Base-by-base conservation (phyloP, 2,329 filamentous ascomycete genomes). In the Fusarium sp. region DNA sequence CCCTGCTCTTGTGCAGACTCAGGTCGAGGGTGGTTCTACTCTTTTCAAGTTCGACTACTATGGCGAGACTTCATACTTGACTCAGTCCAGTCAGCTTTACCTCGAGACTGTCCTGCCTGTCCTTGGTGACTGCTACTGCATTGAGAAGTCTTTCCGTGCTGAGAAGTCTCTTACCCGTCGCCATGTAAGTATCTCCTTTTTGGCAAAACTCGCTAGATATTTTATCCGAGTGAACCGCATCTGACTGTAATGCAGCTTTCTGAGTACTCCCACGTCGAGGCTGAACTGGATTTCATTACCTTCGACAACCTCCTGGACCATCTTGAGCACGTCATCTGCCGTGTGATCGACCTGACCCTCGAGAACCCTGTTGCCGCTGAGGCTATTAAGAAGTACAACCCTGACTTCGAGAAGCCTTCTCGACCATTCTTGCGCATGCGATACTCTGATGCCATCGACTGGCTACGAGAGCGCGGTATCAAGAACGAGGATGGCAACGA, bases 101-200 rank as follows among this genome's bases (percentile, higher is more conserved):
- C 92, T 99, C 65, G 96, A 99, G 87, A 99, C 96, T 36, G 94
- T 92, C 74, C 86, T 99, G 36, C 94, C 95, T 15, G 94, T 92
- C 56, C 88, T 98, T 78, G 96, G 96, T 76, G 94, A 98, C 80
- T 94, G 98, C 58, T 99, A 97, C 88, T 98, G 95, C 81, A 95
- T 99, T 78, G 95, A 97, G 83, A 97, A 97, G 83, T 98, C 95
- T 4, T 99, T 99, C 91, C 95, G 96, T 70, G 96, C 96, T 18
- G 96, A 99, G 84, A 98, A 98, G 85, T 95, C 92, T 11, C 87
- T 98, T 64, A 99, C 96, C 54, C 93, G 96, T 70, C 93, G 96
- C 79, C 96, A 99, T 81, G 69, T 71, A 71, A 72, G 69, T 72
- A 25, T 18, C 7, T 42, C 2, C 17, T n/a, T 20, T 18, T n/a